Conservation (phyloP, 305 asterid genomes). For the Stenogyne calaminthoides region DNA sequence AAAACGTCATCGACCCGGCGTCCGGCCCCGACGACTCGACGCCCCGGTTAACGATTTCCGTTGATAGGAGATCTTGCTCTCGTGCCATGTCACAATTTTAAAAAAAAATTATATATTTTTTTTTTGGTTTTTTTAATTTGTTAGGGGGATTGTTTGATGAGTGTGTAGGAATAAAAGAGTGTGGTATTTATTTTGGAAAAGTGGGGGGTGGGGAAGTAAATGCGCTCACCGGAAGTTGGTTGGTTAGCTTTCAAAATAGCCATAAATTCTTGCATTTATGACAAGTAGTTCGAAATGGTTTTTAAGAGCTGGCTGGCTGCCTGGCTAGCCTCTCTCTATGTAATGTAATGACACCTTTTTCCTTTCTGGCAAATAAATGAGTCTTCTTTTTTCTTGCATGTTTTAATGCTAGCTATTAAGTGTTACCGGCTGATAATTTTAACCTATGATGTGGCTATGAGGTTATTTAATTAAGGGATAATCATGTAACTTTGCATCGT, state of each 20-base stretch:
- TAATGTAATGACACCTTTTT: slow-evolving; percentile 20
- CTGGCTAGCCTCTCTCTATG: no score
- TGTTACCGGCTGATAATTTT: slow-evolving; percentile 11
- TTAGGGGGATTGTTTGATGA: not conserved
- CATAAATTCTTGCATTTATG: slow-evolving; percentile 56
- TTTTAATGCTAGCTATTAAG: slow-evolving; percentile 7
- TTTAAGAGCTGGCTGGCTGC: not conserved
- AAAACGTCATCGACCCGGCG: slow-evolving; percentile 73
- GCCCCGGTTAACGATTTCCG: slow-evolving; percentile 84
- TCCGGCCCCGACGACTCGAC: slow-evolving; percentile 70
- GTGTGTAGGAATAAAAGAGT: slow-evolving; percentile 5
- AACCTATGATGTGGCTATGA: not conserved
- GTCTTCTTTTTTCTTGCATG: not conserved
- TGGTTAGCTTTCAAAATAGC: slow-evolving; percentile 47
- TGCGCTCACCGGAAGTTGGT: slow-evolving; percentile 45
- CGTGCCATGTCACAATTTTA: slow-evolving; percentile 35
- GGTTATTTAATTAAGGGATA: not conserved
- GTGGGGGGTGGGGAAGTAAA: slow-evolving; percentile 39
- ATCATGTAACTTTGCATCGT: no score
- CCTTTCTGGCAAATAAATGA: slow-evolving; percentile 32
- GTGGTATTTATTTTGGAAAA: slow-evolving; percentile 32
- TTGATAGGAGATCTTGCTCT: slow-evolving; percentile 74
- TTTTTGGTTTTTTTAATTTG: not conserved
- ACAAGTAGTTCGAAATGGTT: slow-evolving; percentile 40
- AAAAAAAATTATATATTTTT: no score